Conservation (phyloP, 805 yeast genomes). For the Yarrowia yakushimensis region DNA sequence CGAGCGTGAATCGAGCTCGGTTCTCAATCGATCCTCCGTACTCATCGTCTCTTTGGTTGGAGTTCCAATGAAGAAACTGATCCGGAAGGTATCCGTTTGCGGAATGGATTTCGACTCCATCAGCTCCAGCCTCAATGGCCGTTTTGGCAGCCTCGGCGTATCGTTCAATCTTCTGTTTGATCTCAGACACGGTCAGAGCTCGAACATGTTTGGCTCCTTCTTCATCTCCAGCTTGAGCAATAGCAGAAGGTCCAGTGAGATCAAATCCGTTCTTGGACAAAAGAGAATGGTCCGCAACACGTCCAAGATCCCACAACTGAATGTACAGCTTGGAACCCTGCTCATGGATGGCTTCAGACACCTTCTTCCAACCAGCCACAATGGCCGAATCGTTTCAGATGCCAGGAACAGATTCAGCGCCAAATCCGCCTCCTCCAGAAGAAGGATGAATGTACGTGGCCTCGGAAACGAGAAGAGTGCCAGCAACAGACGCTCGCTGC, state of each 20-base stretch:
- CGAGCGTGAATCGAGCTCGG: conserved; percentile 49
- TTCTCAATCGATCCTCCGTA: conserved; percentile 63
- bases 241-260: conserved; percentile 14
- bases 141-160: conserved; percentile 52
- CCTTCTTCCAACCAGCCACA: conserved; percentile 65
- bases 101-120: conserved; percentile 62
- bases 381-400: conserved; percentile 74
- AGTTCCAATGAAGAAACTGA: conserved; percentile 45
- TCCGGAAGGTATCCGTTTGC: conserved; percentile 60
- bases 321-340: conserved; percentile 39
- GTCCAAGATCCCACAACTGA: conserved; percentile 48
- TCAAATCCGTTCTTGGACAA: conserved; percentile 9
- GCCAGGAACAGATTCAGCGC: conserved; percentile 33
- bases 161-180: conserved; percentile 43
- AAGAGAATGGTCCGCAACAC: conserved; percentile 32
- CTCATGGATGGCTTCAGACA: conserved; percentile 45
- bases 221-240: conserved; percentile 19
- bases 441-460: conserved; percentile 49
- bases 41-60: conserved; percentile 54
- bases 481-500: conserved; percentile 53
- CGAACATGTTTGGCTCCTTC: conserved; percentile 22
- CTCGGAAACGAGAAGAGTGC: conserved; percentile 59
- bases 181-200: conserved; percentile 45
- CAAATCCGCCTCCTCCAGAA: conserved; percentile 35
- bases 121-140: conserved; percentile 53